phyloP scores from a whole-genome alignment of 345 rosid species.

The Hirschfeldia incana region DNA sequence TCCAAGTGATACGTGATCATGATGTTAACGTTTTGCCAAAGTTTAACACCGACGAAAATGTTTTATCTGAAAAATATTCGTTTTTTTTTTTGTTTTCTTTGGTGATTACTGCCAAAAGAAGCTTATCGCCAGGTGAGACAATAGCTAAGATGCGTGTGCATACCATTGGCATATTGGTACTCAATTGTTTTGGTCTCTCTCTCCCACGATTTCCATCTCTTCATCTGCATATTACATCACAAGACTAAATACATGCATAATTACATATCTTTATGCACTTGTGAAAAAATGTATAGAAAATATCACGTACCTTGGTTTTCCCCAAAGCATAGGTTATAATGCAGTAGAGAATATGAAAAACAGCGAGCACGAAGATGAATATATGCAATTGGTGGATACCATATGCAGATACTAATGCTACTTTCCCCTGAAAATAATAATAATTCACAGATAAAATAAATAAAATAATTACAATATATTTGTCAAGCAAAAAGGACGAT shows the following conservation, averaged over 20 bases:
- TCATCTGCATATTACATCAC: conserved; percentile 56
- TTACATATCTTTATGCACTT: neutral
- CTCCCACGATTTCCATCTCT: conserved; percentile 91
- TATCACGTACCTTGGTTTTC: conserved; percentile 55
- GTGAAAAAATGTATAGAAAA: neutral
- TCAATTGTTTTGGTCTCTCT: conserved; percentile 75
- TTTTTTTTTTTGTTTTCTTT: neutral
- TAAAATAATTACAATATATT: neutral
- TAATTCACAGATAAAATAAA: neutral
- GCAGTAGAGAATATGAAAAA: conserved; percentile 66
- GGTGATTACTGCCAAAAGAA: neutral
- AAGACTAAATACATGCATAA: neutral
- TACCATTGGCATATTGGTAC: conserved; percentile 81
- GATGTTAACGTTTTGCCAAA: conserved; percentile 18
- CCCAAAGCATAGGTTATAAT: conserved; percentile 63
- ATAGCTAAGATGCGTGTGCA: neutral
- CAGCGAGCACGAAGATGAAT: conserved; percentile 77
- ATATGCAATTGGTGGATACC: conserved; percentile 79
- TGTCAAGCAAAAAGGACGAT: neutral
- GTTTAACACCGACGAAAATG: conserved; percentile 13
- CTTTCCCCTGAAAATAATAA: conserved; percentile 56
- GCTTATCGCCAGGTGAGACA: neutral
- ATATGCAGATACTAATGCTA: conserved; percentile 68
- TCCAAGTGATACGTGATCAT: conserved; percentile 7
- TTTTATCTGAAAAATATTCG: neutral